phyloP scores from a whole-genome alignment of 1,139 yeast species.

The Taphrina confusa region DNA sequence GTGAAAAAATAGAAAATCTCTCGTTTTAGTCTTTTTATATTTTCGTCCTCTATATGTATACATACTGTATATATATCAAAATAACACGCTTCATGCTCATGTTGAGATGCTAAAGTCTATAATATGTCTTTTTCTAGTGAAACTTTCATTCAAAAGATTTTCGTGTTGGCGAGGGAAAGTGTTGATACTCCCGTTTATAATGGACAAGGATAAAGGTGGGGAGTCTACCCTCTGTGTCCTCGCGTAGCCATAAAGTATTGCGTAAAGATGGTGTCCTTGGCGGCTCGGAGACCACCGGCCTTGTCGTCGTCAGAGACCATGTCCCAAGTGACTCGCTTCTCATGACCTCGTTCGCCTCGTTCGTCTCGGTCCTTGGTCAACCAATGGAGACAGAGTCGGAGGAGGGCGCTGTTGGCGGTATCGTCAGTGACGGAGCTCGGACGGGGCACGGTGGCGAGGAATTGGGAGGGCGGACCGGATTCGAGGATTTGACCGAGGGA shows the following conservation, averaged over 20 bases:
- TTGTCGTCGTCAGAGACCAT: conserved; percentile 41
- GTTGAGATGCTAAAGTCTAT: no score
- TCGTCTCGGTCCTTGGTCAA: conserved; percentile 49
- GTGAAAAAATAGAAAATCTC: no score
- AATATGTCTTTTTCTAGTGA: no score
- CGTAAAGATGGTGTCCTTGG: conserved; percentile 36
- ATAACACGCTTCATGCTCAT: no score
- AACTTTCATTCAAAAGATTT: no score
- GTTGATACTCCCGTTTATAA: not conserved
- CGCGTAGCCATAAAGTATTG: conserved; percentile 38
- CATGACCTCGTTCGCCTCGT: conserved; percentile 52
- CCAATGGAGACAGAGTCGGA: conserved; percentile 50
- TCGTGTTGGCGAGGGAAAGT: no score
- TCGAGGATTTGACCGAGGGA: conserved; percentile 60
- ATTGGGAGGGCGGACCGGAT: conserved; percentile 39
- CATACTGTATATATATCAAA: no score
- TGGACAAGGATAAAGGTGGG: not conserved
- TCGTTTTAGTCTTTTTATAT: no score
- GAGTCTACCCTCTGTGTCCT: conserved; percentile 10
- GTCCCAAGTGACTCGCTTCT: conserved; percentile 43
- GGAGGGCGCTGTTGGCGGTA: conserved; percentile 46
- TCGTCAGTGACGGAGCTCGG: conserved; percentile 22
- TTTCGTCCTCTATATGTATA: no score
- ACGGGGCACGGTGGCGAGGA: conserved; percentile 7
- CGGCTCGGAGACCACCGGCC: conserved; percentile 38